These are phyloP conservation scores for Erigeron canadensis DNA, from an alignment of 129 eudicot species.

Conservation along the genomic window DNA sequence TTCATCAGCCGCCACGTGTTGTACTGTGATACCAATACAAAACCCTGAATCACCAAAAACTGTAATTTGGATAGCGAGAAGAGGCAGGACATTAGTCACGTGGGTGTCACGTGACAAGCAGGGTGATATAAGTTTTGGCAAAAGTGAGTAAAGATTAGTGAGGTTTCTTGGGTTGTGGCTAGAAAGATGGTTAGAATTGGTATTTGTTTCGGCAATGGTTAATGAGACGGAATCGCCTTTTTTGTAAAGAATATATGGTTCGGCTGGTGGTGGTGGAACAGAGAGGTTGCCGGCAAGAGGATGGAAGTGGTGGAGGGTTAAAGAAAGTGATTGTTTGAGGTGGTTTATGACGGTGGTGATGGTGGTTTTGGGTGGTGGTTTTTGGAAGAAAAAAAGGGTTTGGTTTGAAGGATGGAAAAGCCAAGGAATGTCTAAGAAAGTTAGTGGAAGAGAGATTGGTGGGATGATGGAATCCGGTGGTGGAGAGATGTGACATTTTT, in stretches of 20 bases:
- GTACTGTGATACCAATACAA: slow-evolving; percentile 35
- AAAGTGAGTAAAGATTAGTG: slow-evolving; percentile 26
- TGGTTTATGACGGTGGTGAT: slow-evolving; percentile 32
- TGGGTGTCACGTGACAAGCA: slow-evolving; percentile 21
- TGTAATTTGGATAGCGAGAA: slow-evolving; percentile 39
- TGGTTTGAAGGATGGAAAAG: slow-evolving; percentile 42
- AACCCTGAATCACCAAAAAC: slow-evolving; percentile 27
- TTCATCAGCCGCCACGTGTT: slow-evolving; percentile 37
- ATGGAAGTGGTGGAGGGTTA: slow-evolving; percentile 53
- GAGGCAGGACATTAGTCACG: slow-evolving; percentile 5
- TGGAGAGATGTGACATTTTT: slow-evolving; percentile 40
- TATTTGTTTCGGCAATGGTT: slow-evolving; percentile 36
- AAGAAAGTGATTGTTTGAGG: slow-evolving; percentile 58
- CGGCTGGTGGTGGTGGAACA: slow-evolving; percentile 27
- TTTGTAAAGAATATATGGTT: slow-evolving; percentile 30
- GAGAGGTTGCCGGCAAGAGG: slow-evolving; percentile 50
- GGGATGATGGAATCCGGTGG: slow-evolving; percentile 35
- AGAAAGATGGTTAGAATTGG: slow-evolving; percentile 24
- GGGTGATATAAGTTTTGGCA: slow-evolving; percentile 31
- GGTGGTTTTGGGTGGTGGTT: slow-evolving; percentile 29
- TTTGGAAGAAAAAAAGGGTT: slow-evolving; percentile 47
- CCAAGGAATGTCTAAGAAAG: slow-evolving; percentile 63
- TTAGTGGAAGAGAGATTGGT: slow-evolving; percentile 42
- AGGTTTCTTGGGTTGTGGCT: slow-evolving; percentile 22
- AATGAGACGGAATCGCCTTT: slow-evolving; percentile 31